Evolutionary conservation across 305 asterid species (phyloP).

Genomic region (Solanum hybrid): DNA sequence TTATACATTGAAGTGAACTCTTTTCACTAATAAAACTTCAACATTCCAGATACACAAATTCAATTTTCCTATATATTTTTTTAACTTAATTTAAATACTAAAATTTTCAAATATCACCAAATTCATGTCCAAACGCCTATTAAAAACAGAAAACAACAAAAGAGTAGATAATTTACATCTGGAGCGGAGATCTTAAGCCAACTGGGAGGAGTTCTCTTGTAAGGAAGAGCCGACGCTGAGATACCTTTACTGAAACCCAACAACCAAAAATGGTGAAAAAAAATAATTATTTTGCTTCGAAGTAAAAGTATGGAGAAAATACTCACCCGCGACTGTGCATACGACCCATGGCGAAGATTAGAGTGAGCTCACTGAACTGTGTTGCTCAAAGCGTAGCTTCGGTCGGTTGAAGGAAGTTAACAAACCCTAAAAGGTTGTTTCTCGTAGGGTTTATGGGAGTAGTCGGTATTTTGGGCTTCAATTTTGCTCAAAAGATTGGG

Average conservation of each 20-base stretch:
- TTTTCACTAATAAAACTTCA: too few relatives aligned
- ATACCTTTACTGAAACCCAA: conserved; percentile 55
- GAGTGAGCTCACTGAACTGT: conserved; percentile 1
- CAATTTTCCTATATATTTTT: too few relatives aligned
- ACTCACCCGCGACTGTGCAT: conserved; percentile 85
- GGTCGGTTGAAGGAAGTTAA: not conserved
- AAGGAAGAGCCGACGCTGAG: conserved; percentile 72
- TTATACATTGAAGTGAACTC: too few relatives aligned
- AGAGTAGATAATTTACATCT: conserved; percentile 25
- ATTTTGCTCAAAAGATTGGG: not conserved
- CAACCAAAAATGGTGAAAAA: not conserved
- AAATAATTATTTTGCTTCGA: not conserved
- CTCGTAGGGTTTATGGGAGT: not conserved
- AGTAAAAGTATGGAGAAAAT: not conserved
- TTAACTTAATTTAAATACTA: too few relatives aligned
- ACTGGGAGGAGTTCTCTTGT: conserved; percentile 69
- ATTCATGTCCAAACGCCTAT: too few relatives aligned
- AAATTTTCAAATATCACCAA: too few relatives aligned
- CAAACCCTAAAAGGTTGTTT: not conserved
- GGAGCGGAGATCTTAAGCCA: conserved; percentile 65
- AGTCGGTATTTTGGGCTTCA: not conserved
- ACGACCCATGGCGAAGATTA: conserved; percentile 75
- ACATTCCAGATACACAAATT: too few relatives aligned
- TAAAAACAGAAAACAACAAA: not conserved
- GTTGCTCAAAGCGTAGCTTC: not conserved